A percentile compares a stretch with the other conserved stretches of the same genome.
phyloP scores from a whole-genome alignment of 202 grass and related monocot species.

The Schoenoplectus triqueter region DNA sequence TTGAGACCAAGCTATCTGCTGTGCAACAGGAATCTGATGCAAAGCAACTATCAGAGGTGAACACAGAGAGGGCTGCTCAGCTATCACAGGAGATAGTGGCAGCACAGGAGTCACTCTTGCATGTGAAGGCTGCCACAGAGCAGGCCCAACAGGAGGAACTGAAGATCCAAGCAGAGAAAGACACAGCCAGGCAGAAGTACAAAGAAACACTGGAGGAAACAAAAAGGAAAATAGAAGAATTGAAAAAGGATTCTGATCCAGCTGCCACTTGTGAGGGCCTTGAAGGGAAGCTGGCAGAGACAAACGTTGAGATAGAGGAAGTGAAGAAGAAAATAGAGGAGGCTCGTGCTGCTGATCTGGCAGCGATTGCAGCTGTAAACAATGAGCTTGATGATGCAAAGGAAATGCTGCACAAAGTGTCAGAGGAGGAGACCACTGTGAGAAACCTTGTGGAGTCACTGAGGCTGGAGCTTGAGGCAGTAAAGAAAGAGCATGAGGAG shows the following conservation, averaged over 20 bases:
- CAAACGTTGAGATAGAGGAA: constrained; percentile 63
- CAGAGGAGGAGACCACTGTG: constrained; percentile 73
- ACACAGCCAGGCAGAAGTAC: constrained; percentile 62
- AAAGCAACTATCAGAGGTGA: constrained; percentile 59
- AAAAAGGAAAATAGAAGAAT: constrained; percentile 58
- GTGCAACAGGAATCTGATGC: constrained; percentile 77
- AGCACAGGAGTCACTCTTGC: constrained; percentile 66
- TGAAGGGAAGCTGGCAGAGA: constrained; percentile 62
- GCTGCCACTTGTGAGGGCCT: constrained; percentile 52
- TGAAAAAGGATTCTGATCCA: constrained; percentile 79
- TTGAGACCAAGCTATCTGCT: constrained; percentile 77
- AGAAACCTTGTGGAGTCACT: constrained; percentile 69
- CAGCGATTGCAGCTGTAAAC: constrained; percentile 63
- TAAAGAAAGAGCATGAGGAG: constrained; percentile 78
- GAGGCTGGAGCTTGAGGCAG: constrained; percentile 70
- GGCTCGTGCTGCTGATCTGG: constrained; percentile 58
- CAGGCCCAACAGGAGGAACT: constrained; percentile 72
- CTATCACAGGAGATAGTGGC: constrained; percentile 59
- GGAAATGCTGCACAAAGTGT: constrained; percentile 78
- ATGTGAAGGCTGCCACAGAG: constrained; percentile 70
- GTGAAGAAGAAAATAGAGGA: constrained; percentile 86
- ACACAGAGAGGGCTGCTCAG: constrained; percentile 68
- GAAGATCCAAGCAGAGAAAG: constrained; percentile 70
- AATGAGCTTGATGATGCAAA: constrained; percentile 87
- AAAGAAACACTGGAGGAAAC: constrained; percentile 74